A percentile compares a stretch with the other conserved stretches of the same genome.
Evolutionary conservation across 2,329 filamentous ascomycete genomes (phyloP).

Genomic region (Proliferodiscus dingleyae): DNA sequence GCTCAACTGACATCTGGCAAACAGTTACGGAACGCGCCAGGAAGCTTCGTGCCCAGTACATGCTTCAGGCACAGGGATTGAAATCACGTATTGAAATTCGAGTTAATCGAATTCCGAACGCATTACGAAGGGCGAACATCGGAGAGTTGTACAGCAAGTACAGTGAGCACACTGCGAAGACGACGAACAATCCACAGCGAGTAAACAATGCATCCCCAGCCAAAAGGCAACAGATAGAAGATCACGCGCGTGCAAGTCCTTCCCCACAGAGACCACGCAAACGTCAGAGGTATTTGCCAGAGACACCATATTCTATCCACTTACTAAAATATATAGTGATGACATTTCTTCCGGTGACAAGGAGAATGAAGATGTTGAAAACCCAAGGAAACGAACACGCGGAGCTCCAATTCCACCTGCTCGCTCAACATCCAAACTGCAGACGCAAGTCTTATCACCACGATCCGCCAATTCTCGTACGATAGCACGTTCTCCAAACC

Average conservation of each 20-base stretch:
- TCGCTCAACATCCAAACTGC: constrained; percentile 37
- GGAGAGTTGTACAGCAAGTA: constrained; percentile 56
- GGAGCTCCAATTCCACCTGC: constrained; percentile 31
- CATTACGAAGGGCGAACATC: constrained; percentile 75
- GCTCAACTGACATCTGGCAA: constrained; percentile 11
- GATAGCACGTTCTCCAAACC: constrained; percentile 24
- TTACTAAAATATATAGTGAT: constrained; percentile 44
- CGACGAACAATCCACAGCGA: constrained; percentile 12
- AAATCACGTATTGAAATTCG: constrained; percentile 85
- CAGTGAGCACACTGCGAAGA: constrained; percentile 15
- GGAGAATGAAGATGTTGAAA: constrained; percentile 65
- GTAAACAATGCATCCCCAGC: constrained; percentile 17
- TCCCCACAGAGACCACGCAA: constrained; percentile 38
- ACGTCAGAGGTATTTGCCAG: constrained; percentile 44
- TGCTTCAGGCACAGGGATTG: constrained; percentile 79
- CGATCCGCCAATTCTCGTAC: constrained; percentile 73
- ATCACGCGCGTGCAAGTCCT: constrained; percentile 22
- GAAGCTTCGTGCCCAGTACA: constrained; percentile 83
- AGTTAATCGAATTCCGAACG: constrained; percentile 82
- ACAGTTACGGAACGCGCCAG: constrained; percentile 82
- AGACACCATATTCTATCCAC: constrained; percentile 4
- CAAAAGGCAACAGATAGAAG: constrained; percentile 23
- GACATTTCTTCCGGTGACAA: constrained; percentile 65
- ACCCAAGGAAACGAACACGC: constrained; percentile 61
- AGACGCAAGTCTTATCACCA: constrained; percentile 68